A percentile compares a stretch with the other conserved stretches of the same genome.
These are phyloP conservation scores for Neurospora sp. DNA, from an alignment of 495 filamentous ascomycete genomes.

Conservation along the genomic window DNA sequence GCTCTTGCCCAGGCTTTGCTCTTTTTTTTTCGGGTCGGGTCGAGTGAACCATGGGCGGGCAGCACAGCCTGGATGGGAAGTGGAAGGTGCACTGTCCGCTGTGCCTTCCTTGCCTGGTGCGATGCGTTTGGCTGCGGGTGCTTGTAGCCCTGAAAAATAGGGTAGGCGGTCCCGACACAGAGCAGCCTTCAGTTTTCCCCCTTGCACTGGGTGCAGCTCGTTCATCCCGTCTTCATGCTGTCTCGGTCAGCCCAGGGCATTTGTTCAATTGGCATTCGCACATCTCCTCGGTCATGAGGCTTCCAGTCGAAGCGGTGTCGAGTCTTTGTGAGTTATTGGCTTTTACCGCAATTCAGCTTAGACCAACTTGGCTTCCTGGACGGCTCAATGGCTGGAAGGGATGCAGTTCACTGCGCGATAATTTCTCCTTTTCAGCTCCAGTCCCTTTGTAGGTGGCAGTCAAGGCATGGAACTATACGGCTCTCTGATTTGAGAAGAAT, in stretches of 20 bases:
- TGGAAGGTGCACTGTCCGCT: not conserved
- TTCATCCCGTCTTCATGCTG: not conserved
- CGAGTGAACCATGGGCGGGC: not conserved
- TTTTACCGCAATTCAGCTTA: not conserved
- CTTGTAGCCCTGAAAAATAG: not conserved
- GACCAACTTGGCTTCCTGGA: not conserved
- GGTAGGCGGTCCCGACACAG: not conserved
- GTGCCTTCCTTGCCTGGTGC: not conserved
- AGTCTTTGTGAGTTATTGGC: not conserved
- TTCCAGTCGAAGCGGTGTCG: not conserved
- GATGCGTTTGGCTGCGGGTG: not conserved
- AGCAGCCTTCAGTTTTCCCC: not conserved
- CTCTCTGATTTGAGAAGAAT: not conserved
- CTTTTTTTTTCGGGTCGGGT: not conserved
- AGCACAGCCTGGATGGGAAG: not conserved
- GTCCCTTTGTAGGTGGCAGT: not conserved
- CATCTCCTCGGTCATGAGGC: not conserved
- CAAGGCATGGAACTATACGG: not conserved
- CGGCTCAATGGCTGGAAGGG: not conserved
- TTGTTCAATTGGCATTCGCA: not conserved
- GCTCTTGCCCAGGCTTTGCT: not conserved
- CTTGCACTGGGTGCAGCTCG: not conserved
- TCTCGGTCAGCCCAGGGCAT: not conserved
- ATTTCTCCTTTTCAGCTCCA: not conserved
- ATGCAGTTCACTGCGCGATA: not conserved